Conservation (phyloP, 257 asterid species). For the Solanum pennellii region DNA sequence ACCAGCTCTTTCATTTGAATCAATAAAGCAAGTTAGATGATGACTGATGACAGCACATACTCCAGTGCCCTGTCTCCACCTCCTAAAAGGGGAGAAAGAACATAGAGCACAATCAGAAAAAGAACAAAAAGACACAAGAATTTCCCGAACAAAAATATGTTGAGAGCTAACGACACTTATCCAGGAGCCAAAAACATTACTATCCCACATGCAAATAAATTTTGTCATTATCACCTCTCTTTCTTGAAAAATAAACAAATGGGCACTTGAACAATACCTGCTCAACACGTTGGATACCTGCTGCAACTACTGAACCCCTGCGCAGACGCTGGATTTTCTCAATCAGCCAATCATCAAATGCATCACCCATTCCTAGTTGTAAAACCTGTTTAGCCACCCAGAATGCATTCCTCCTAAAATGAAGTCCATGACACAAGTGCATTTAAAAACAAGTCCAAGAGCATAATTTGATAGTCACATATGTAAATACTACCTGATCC, state of each 20-base stretch:
- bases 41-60: neutral
- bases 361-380: conserved; percentile 99
- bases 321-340: conserved; percentile 79
- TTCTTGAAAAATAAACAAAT: neutral
- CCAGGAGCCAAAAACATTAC: neutral
- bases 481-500: conserved; percentile 62
- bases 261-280: conserved; percentile 31
- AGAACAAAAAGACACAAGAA: neutral
- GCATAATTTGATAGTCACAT: neutral
- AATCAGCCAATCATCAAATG: conserved; percentile 95
- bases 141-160: neutral
- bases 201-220: neutral
- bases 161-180: neutral
- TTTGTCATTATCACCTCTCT: neutral
- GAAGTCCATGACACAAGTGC: neutral
- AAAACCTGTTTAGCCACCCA: conserved; percentile 97
- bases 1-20: neutral
- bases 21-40: neutral
- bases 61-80: neutral
- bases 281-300: conserved; percentile 77
- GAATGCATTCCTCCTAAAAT: conserved; percentile 77
- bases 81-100: neutral
- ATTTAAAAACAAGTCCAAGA: neutral
- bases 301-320: conserved; percentile 80
- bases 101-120: neutral